Base-by-base conservation (phyloP, 2,329 filamentous ascomycete genomes). In the Fusarium pseudocircinatum region DNA sequence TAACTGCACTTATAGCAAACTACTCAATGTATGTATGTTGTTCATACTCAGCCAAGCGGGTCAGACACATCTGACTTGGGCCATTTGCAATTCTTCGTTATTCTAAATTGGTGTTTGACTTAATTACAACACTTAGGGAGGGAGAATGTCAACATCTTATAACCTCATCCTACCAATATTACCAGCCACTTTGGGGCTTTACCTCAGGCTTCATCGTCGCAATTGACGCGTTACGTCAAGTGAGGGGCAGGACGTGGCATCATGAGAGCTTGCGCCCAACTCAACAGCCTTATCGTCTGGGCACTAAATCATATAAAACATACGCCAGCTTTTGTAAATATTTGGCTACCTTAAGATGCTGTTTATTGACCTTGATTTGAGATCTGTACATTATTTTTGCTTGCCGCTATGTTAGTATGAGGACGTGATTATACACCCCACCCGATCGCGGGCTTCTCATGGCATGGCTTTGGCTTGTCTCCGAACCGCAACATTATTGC, bases 211-310 rank as follows among this genome's bases (percentile, higher is more conserved):
- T 24, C 42, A 37, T 26, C 54, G n/a, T 53, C 39, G 39, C 62
- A 36, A 49, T 34, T 20, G 24, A 63, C 59, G 59, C 40, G 63
- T 70, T 73, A 74, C 70, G 67, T 74, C 71, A 72, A 60, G 67
- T 74, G 71, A 74, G 71, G 71, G 70, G 70, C 67, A 67, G 44
- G n/a, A 60, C 46, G 34, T 61, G 46, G 63, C 47, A 64, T 73
- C 44, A 50, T 70, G 49, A 42, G 53, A 34, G 58, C 49, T 40
- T 24, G 46, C 49, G 30, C 42, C 40, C 20, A 37, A 56, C 42
- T 26, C 24, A 59, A 58, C 26, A 44, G 28, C 14, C 37, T 34
- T n/a, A 11, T n/a, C 34, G 57, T 46, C 26, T 37, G 7, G 8
- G n/a, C 37, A n/a, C 14, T 39, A 20, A 22, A 26, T n/a, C 34